Evolutionary conservation across 2,329 filamentous ascomycete species (phyloP).

Genomic region (Phaeophleospora eucalypticola): DNA sequence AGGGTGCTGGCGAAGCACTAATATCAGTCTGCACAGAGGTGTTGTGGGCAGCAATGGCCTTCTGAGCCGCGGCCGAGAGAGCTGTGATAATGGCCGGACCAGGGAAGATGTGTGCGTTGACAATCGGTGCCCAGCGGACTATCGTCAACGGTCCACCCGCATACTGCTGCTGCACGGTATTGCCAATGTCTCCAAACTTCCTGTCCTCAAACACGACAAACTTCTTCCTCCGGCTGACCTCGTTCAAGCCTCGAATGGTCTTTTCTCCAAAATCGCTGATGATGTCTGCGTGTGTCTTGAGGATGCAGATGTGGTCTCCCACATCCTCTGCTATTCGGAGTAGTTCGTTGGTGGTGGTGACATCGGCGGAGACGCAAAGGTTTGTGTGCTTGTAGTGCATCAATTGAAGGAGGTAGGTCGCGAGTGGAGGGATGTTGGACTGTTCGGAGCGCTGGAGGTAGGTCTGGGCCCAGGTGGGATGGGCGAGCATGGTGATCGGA

Average conservation of each 20-base stretch:
- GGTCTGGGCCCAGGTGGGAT: constrained; percentile 41
- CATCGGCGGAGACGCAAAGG: constrained; percentile 54
- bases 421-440: constrained; percentile 42
- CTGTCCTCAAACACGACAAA: constrained; percentile 54
- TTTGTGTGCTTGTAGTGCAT: constrained; percentile 50
- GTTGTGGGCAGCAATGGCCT: constrained; percentile 47
- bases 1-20: constrained; percentile 36
- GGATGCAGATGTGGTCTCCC: constrained; percentile 57
- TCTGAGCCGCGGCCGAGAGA: constrained; percentile 46
- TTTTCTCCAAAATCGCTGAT: constrained; percentile 58
- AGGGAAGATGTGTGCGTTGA: constrained; percentile 51
- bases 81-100: constrained; percentile 50
- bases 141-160: constrained; percentile 49
- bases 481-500: constrained; percentile 18
- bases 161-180: constrained; percentile 54
- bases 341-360: constrained; percentile 53
- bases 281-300: constrained; percentile 60
- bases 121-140: constrained; percentile 50
- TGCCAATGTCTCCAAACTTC: constrained; percentile 55
- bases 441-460: constrained; percentile 45
- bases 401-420: constrained; percentile 46
- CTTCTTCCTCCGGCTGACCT: constrained; percentile 46
- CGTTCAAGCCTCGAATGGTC: constrained; percentile 47
- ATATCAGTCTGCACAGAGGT: constrained; percentile 51
- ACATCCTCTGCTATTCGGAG: constrained; percentile 55